phyloP scores from a whole-genome alignment of 352 stramenopile species.

The Globisporangium nunn region DNA sequence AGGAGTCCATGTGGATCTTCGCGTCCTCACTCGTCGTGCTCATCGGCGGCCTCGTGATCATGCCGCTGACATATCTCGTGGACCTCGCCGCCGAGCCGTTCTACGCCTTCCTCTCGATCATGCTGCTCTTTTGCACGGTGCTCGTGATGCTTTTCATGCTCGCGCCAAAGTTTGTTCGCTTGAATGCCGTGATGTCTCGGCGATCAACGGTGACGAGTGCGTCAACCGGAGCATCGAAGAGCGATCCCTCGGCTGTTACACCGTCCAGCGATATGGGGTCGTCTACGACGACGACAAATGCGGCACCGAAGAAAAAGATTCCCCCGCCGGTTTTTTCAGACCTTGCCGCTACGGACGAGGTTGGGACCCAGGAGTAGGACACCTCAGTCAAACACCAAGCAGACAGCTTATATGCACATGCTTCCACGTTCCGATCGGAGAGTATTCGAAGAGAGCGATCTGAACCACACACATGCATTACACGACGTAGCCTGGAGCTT shows the following conservation, averaged over 20 bases:
- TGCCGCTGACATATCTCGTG: conserved; percentile 46
- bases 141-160: conserved; percentile 40
- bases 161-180: conserved; percentile 30
- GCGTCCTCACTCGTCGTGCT: conserved; percentile 39
- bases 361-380: not conserved
- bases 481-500: too few relatives aligned
- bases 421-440: too few relatives aligned
- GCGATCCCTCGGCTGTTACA: not conserved
- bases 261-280: not conserved
- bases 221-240: not conserved
- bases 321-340: not conserved
- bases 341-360: not conserved
- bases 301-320: not conserved
- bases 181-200: conserved; percentile 14
- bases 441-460: too few relatives aligned
- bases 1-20: conserved; percentile 65
- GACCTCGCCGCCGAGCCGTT: conserved; percentile 26
- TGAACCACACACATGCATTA: too few relatives aligned
- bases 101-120: conserved; percentile 26
- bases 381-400: too few relatives aligned
- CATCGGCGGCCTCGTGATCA: conserved; percentile 32
- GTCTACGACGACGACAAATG: not conserved
- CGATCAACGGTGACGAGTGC: not conserved
- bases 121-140: conserved; percentile 25
- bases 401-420: too few relatives aligned